A percentile compares a stretch with the other conserved stretches of the same genome.
These are phyloP conservation scores for Tilletia walkeri DNA, from an alignment of 1,284 basidiomycete genomes.

Conservation along the genomic window DNA sequence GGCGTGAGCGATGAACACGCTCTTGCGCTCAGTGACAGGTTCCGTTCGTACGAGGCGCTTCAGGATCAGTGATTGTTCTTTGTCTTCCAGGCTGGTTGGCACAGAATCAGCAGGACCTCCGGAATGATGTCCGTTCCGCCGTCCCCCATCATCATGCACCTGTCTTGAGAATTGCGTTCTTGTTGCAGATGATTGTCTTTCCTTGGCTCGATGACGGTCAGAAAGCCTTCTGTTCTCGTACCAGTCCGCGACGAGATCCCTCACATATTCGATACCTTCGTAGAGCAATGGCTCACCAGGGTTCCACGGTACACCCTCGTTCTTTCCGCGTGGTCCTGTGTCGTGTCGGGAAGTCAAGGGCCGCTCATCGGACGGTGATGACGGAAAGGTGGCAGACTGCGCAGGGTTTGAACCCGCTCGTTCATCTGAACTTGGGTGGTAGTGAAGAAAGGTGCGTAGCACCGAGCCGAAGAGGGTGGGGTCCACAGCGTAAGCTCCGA, in stretches of 20 bases:
- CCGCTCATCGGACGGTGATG: constrained; percentile 9
- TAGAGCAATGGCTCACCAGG: constrained; percentile 49
- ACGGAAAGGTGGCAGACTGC: neutral
- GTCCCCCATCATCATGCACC: neutral
- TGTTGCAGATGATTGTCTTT: neutral
- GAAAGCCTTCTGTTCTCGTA: constrained; percentile 16
- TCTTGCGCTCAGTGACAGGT: constrained; percentile 53
- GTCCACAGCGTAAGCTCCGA: constrained; percentile 48
- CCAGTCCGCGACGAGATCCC: constrained; percentile 46
- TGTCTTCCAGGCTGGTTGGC: neutral
- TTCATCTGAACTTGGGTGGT: constrained; percentile 20
- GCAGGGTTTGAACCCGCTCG: neutral
- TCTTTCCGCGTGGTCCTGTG: constrained; percentile 20
- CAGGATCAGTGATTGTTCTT: neutral
- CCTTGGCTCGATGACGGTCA: neutral
- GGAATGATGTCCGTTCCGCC: neutral
- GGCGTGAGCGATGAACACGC: constrained; percentile 54
- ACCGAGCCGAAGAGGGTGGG: constrained; percentile 46
- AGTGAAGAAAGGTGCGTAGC: constrained; percentile 42
- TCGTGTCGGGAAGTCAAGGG: constrained; percentile 2
- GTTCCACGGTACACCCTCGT: constrained; percentile 33
- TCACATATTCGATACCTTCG: constrained; percentile 54
- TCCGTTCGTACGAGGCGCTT: constrained; percentile 36
- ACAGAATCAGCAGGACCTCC: neutral
- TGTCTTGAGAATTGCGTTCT: neutral